Percentiles rank a stretch among this genome's conserved stretches.
Conservation (phyloP, 306 rosid genomes). For the Quercus robur region DNA sequence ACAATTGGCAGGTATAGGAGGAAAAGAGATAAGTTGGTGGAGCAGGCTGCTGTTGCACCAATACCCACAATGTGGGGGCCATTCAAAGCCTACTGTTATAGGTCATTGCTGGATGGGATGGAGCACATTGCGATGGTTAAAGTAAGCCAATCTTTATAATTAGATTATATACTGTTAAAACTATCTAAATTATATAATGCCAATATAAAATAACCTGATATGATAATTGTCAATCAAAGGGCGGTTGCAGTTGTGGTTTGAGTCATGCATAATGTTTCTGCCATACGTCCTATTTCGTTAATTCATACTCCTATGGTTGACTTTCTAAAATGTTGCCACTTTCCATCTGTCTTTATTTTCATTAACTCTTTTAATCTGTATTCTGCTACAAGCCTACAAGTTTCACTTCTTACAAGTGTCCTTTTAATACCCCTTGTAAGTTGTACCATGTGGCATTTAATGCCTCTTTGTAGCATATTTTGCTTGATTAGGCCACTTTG, state of each 20-base stretch:
- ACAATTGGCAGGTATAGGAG: constrained; percentile 56
- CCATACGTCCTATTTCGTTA: not conserved
- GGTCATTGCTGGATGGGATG: constrained; percentile 61
- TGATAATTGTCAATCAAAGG: not conserved
- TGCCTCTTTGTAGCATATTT: not conserved
- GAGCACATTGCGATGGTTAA: constrained; percentile 86
- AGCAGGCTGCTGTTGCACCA: constrained; percentile 41
- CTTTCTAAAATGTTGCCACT: not conserved
- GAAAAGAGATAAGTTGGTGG: constrained; percentile 60
- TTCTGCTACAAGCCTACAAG: not conserved
- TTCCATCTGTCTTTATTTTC: not conserved
- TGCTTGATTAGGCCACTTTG: not conserved
- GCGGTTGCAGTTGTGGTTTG: not conserved
- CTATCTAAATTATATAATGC: constrained; percentile 1
- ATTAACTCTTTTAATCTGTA: not conserved
- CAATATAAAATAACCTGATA: not conserved
- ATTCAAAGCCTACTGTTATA: constrained; percentile 56
- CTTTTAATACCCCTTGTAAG: not conserved
- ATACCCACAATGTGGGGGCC: constrained; percentile 78
- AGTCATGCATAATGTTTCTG: not conserved
- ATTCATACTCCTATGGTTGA: not conserved
- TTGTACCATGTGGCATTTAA: not conserved
- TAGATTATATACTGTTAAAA: not conserved
- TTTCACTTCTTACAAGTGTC: not conserved
- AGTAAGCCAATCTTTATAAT: constrained; percentile 32